Conservation (phyloP, 1,284 basidiomycete genomes). For the Ganoderma leucocontextum region DNA sequence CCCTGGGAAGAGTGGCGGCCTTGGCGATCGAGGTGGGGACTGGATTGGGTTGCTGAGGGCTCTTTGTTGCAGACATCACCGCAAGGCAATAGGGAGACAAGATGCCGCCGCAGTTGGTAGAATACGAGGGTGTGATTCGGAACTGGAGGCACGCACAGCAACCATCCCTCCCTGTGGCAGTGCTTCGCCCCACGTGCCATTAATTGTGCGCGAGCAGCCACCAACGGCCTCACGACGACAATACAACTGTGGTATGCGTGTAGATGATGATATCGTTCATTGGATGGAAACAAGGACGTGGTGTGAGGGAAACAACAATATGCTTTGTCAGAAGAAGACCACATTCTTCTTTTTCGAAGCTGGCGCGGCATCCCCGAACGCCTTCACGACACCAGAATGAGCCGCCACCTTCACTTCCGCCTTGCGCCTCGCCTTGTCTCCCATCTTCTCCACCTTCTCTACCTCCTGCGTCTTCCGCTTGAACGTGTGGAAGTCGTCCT, state of each 20-base stretch:
- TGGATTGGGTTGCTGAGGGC: constrained; percentile 23
- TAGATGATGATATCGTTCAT: not conserved
- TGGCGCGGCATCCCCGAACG: constrained; percentile 46
- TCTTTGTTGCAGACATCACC: constrained; percentile 30
- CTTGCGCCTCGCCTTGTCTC: constrained; percentile 52
- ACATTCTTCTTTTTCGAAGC: constrained; percentile 57
- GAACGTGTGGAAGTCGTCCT: constrained; percentile 91
- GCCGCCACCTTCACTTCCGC: constrained; percentile 54
- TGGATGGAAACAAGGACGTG: not conserved
- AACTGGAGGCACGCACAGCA: constrained; percentile 13
- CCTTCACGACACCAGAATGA: constrained; percentile 54
- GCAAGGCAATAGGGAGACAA: constrained; percentile 9
- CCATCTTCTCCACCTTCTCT: constrained; percentile 63
- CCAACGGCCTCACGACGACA: not conserved
- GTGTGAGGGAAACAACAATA: constrained; percentile 24
- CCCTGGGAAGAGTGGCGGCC: constrained; percentile 18
- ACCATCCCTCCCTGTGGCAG: constrained; percentile 29
- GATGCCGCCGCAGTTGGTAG: constrained; percentile 21
- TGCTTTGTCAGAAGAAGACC: constrained; percentile 55
- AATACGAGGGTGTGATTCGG: constrained; percentile 14
- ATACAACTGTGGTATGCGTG: not conserved
- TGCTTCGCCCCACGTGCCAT: constrained; percentile 8
- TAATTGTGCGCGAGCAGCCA: not conserved
- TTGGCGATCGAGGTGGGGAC: constrained; percentile 17
- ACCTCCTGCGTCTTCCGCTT: constrained; percentile 70